A percentile compares a stretch with the other conserved stretches of the same genome.
Evolutionary conservation across 768 basidiomycete genomes (phyloP).

Genomic region (Leucosporidium scottii): DNA sequence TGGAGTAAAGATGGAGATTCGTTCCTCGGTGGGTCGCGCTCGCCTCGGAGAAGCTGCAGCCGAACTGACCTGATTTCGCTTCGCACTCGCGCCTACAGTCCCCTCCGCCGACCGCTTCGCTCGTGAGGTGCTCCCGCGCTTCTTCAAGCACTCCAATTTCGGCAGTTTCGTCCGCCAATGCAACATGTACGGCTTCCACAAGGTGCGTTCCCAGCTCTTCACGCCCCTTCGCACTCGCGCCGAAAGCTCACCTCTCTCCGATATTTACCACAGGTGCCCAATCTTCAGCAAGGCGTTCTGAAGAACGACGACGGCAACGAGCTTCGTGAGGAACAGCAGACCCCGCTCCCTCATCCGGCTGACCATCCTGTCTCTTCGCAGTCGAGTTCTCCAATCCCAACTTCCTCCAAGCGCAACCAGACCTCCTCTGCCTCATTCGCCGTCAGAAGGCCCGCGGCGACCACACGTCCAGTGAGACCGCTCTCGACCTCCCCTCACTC

Average conservation of each 20-base stretch:
- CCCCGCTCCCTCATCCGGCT: too few species aligned
- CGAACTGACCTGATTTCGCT: neutral
- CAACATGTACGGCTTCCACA: slow-evolving; percentile 95
- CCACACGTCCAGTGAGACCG: slow-evolving; percentile 13
- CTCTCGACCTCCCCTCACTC: slow-evolving; percentile 59
- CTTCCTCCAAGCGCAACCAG: slow-evolving; percentile 63
- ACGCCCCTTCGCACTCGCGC: neutral
- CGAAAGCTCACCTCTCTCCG: neutral
- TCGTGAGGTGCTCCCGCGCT: slow-evolving; percentile 77
- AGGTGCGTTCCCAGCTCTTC: slow-evolving; percentile 44
- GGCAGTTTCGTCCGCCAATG: slow-evolving; percentile 83
- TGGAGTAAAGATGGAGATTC: slow-evolving; percentile 89
- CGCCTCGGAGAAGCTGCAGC: too few species aligned
- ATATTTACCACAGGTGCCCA: slow-evolving; percentile 52
- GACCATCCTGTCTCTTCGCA: slow-evolving; percentile 28
- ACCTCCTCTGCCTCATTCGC: slow-evolving; percentile 77
- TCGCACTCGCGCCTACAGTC: slow-evolving; percentile 45
- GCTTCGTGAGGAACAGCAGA: slow-evolving; percentile 46
- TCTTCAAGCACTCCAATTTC: slow-evolving; percentile 98
- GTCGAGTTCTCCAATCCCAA: slow-evolving; percentile 82
- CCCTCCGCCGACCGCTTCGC: slow-evolving; percentile 86
- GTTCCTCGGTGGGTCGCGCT: slow-evolving; percentile 81
- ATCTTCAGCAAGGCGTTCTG: slow-evolving; percentile 88
- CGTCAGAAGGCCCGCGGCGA: slow-evolving; percentile 57
- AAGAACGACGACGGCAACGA: slow-evolving; percentile 63